Evolutionary conservation across 129 eudicot genomes (phyloP).

Genomic region (Artemisia argyi): DNA sequence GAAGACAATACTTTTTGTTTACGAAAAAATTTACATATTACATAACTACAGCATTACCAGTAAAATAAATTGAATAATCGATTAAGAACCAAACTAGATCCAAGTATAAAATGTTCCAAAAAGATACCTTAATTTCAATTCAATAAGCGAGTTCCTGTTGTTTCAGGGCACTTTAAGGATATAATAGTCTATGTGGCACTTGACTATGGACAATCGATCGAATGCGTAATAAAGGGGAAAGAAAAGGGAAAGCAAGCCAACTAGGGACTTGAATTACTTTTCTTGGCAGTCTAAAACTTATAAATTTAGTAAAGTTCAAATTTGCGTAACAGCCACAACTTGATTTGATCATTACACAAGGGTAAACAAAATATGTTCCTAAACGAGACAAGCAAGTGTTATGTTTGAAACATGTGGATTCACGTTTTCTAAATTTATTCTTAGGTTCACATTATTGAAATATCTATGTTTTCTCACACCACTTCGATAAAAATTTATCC

Average conservation of each 20-base stretch:
- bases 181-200: background rate
- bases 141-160: constrained; percentile 12
- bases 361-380: constrained; percentile 5
- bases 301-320: constrained; percentile 15
- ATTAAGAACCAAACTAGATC: constrained; percentile 16
- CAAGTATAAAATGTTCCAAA: background rate
- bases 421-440: background rate
- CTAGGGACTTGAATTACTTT: constrained; percentile 19
- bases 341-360: constrained; percentile 17
- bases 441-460: background rate
- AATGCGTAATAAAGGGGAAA: constrained; percentile 23
- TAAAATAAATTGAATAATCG: background rate
- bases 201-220: constrained; percentile 1
- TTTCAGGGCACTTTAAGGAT: constrained; percentile 8
- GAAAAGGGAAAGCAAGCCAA: constrained; percentile 16
- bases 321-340: constrained; percentile 18
- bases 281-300: constrained; percentile 11
- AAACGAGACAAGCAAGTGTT: constrained; percentile 9
- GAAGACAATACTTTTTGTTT: constrained; percentile 1
- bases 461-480: constrained; percentile 7
- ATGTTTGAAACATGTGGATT: constrained; percentile 12
- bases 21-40: constrained; percentile 1
- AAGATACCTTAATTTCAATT: constrained; percentile 21
- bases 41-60: constrained; percentile 2
- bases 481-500: constrained; percentile 4